Base-by-base conservation (phyloP, 2,329 filamentous ascomycete genomes). In the Alternaria sp. region DNA sequence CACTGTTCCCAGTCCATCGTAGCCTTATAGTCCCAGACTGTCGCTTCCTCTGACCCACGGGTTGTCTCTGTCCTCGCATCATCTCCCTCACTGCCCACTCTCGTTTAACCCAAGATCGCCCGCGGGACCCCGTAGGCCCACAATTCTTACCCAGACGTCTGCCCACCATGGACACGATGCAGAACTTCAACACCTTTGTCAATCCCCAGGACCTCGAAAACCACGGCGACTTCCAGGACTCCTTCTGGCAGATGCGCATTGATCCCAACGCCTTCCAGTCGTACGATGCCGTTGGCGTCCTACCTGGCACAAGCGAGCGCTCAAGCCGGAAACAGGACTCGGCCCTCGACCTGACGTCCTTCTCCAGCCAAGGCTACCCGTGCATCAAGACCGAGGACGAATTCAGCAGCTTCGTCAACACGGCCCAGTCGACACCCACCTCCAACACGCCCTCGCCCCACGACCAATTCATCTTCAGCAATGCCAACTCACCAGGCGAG, bases 401-500 rank as follows among this genome's bases (percentile, higher is more conserved):
- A 17, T 62, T 66, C 61, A 67, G 59, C 59, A 66, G 45, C 54
- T 69, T 69, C 54, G 59, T 73, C 46, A 60, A 71, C 58, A 67
- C 67, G 40, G 64, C 67, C 6, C 71, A 70, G 9, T 75, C 73
- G 10, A 67, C 72, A 12, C 64, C 66, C 15, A 69, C 67, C 6
- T 73, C 73, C 10, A 76, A 73, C 62, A 75, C 71, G 15, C 71
- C 74, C 6, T 78, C 75, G 8, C 74, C 74, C 5, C 65, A 73
- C 62, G 66, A 66, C 57, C 67, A 69, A 61, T 68, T 73, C 56
- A 66, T 77, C 47, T 78, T 77, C 59, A 76, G 76, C 71, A 70
- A 71, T 17, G 68, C 70, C 59, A 77, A 75, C 51, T 78, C 76
- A 10, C 76, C 76, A 5, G 71, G 74, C 17, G 75, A 73, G 54